A percentile compares a stretch with the other conserved stretches of the same genome.
Evolutionary conservation across 2,329 filamentous ascomycete species (phyloP).

Genomic region (Verticillium albo-atrum): DNA sequence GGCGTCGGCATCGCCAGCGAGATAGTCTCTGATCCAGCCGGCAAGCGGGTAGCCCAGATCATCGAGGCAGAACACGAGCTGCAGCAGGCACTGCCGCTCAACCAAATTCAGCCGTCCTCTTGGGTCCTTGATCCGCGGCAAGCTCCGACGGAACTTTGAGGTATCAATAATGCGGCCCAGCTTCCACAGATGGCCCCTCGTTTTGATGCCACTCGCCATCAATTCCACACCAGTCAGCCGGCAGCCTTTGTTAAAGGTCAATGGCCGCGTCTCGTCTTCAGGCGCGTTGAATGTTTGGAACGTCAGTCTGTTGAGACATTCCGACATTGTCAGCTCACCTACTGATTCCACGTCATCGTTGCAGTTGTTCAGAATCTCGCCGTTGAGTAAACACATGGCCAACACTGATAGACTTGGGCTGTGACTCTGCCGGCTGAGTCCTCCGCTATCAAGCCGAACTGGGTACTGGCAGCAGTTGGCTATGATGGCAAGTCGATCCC

Average conservation of each 20-base stretch:
- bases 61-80: constrained; percentile 1
- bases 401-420: constrained; percentile 22
- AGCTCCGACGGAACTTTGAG: too few relatives aligned
- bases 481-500: constrained; percentile 22
- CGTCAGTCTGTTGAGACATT: background rate
- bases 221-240: too few relatives aligned
- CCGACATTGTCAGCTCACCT: constrained; percentile 1
- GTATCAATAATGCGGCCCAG: too few relatives aligned
- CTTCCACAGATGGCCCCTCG: too few relatives aligned
- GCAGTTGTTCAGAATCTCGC: constrained; percentile 29
- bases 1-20: constrained; percentile 6
- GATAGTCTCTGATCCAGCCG: constrained; percentile 6
- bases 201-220: too few relatives aligned
- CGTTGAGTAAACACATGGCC: constrained; percentile 23
- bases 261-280: too few relatives aligned
- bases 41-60: background rate
- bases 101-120: constrained; percentile 8
- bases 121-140: too few relatives aligned
- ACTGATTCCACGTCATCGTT: background rate
- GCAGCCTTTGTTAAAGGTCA: too few relatives aligned
- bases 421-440: constrained; percentile 8
- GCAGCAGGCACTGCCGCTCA: constrained; percentile 10
- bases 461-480: constrained; percentile 28
- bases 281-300: too few relatives aligned
- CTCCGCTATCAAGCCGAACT: constrained; percentile 14